Evolutionary conservation across 768 basidiomycete genomes (phyloP).

Genomic region (Rhodosporidiobolus odoratus): DNA sequence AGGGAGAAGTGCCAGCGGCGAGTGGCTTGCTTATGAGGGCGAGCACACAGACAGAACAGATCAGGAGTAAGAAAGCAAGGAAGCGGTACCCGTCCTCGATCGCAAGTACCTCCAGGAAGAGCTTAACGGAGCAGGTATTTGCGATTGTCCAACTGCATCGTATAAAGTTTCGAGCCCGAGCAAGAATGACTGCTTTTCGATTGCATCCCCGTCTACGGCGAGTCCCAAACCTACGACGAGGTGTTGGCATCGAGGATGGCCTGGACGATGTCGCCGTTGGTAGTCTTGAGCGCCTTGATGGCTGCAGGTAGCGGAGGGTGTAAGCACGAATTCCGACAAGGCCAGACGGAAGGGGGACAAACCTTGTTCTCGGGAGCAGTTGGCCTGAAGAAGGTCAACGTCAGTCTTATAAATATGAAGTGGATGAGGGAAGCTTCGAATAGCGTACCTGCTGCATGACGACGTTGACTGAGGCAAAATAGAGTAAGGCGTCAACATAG

Average conservation of each 20-base stretch:
- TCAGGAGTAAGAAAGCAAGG: no score
- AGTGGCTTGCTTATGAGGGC: no score
- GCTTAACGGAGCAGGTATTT: no score
- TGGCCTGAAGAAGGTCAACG: constrained; percentile 51
- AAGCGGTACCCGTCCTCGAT: no score
- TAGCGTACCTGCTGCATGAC: constrained; percentile 61
- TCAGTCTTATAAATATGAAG: neutral
- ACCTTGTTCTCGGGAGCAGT: constrained; percentile 80
- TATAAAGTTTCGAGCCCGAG: no score
- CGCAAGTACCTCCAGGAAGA: no score
- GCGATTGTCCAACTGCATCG: no score
- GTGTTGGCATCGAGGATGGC: constrained; percentile 25
- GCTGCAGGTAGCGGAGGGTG: neutral
- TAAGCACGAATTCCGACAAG: neutral
- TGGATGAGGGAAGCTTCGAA: neutral
- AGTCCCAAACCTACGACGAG: no score
- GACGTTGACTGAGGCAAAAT: constrained; percentile 44
- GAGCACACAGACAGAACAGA: no score
- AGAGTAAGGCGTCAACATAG: constrained; percentile 42
- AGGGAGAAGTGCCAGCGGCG: no score
- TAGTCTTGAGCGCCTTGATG: constrained; percentile 18
- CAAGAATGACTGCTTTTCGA: no score
- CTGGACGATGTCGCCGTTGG: constrained; percentile 37
- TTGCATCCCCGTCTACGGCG: no score
- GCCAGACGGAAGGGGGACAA: neutral